A percentile compares a stretch with the other conserved stretches of the same genome.
phyloP scores from a whole-genome alignment of 2,329 filamentous ascomycete genomes.

The Colletotrichum sp. region DNA sequence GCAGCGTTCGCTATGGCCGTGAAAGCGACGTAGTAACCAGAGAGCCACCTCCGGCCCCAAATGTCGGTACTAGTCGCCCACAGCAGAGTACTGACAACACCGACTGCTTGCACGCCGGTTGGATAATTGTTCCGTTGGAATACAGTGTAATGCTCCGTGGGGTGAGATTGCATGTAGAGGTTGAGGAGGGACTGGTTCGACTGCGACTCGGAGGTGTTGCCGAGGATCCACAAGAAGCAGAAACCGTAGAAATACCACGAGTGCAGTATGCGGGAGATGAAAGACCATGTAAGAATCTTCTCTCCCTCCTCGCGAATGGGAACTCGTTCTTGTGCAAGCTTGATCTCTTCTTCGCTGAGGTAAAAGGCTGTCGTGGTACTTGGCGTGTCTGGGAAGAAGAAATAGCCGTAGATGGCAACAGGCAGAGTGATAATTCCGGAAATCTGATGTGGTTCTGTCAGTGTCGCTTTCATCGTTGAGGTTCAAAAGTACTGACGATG shows the following conservation, averaged over 20 bases:
- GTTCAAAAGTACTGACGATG: not conserved
- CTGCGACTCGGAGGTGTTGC: not conserved
- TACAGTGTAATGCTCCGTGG: not conserved
- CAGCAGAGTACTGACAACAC: not conserved
- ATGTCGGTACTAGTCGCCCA: not conserved
- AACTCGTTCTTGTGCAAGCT: not conserved
- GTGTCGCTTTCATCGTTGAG: not conserved
- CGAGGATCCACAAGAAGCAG: not conserved
- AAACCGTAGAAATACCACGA: slow-evolving; percentile 1
- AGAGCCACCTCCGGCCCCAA: not conserved
- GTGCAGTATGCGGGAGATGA: not conserved
- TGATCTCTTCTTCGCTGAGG: not conserved
- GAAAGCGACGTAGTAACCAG: not conserved
- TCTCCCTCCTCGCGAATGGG: not conserved
- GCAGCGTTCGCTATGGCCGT: not conserved
- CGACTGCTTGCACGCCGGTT: not conserved
- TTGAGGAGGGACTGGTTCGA: not conserved
- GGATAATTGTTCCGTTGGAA: slow-evolving; percentile 1
- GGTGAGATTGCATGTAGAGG: not conserved
- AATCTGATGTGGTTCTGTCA: not conserved
- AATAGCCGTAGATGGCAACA: not conserved
- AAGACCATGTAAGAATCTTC: not conserved
- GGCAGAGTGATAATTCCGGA: slow-evolving; percentile 1
- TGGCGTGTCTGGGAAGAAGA: slow-evolving; percentile 1
- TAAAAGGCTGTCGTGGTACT: not conserved